Percentiles rank a stretch among this genome's conserved stretches.
Evolutionary conservation across 2,329 filamentous ascomycete genomes (phyloP).

Genomic region (Claviceps digitariae): DNA sequence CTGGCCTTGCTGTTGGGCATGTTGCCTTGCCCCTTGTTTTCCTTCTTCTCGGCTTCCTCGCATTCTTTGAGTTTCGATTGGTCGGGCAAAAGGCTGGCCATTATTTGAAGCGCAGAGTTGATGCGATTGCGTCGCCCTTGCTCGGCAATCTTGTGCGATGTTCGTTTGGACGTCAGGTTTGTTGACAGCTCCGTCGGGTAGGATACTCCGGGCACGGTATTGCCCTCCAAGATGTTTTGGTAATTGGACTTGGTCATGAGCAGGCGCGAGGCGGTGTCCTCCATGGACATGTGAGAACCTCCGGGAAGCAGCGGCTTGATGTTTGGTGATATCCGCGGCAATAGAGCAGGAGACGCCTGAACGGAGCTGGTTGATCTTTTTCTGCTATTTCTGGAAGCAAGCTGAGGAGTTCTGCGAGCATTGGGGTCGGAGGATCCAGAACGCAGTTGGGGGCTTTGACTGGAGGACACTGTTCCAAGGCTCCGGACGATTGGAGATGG

Average conservation of each 20-base stretch:
- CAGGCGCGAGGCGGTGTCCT: conserved; percentile 55
- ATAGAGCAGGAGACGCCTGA: conserved; percentile 72
- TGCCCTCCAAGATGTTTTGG: conserved; percentile 91
- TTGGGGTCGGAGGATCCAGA: conserved; percentile 36
- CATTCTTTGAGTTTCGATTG: conserved; percentile 25
- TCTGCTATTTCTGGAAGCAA: conserved; percentile 44
- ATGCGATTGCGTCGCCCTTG: conserved; percentile 92
- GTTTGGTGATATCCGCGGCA: conserved; percentile 82
- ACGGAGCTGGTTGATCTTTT: conserved; percentile 63
- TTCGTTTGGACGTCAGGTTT: conserved; percentile 89
- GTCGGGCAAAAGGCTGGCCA: conserved; percentile 71
- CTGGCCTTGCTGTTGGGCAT: conserved; percentile 82
- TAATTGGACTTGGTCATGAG: conserved; percentile 95
- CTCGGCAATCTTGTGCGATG: conserved; percentile 95
- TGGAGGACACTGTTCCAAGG: conserved; percentile 35
- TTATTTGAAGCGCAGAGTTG: conserved; percentile 84
- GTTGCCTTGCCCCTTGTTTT: conserved; percentile 26
- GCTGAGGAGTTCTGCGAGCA: conserved; percentile 39
- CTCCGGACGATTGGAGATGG: conserved; percentile 35
- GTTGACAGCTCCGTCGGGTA: conserved; percentile 87
- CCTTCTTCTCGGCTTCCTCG: neutral
- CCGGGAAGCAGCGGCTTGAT: conserved; percentile 81
- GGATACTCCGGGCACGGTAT: conserved; percentile 73
- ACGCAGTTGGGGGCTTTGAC: conserved; percentile 49
- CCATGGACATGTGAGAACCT: conserved; percentile 34